Percentiles rank a stretch among this genome's conserved stretches.
phyloP scores from a whole-genome alignment of 1,139 yeast genomes.

The Suhomyces maxii region DNA sequence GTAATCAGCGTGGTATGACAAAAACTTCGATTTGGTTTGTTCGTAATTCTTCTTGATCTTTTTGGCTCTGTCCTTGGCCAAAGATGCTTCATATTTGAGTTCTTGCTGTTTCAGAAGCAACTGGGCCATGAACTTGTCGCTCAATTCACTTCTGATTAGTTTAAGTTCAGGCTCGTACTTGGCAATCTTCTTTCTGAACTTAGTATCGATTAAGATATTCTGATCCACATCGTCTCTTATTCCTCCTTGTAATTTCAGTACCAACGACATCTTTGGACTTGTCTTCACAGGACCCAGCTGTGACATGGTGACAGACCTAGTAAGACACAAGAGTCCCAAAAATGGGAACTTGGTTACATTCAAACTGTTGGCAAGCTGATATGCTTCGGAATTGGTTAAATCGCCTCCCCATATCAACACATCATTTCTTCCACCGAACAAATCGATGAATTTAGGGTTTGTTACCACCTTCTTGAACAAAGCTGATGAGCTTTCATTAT shows the following conservation, averaged over 20 bases:
- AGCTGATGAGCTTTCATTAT: conserved; percentile 59
- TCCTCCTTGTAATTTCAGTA: conserved; percentile 68
- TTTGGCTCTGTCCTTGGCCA: conserved; percentile 53
- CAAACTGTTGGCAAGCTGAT: conserved; percentile 77
- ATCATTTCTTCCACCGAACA: conserved; percentile 40
- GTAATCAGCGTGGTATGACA: conserved; percentile 51
- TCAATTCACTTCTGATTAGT: conserved; percentile 59
- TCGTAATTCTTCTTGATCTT: conserved; percentile 28
- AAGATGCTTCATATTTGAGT: conserved; percentile 68
- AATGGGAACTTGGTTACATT: conserved; percentile 79
- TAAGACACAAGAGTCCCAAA: conserved; percentile 66
- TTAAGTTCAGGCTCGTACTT: conserved; percentile 64
- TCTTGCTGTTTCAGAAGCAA: conserved; percentile 74
- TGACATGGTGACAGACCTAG: conserved; percentile 53
- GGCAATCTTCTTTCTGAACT: conserved; percentile 45
- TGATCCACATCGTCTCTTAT: conserved; percentile 36
- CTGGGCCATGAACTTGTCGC: conserved; percentile 60
- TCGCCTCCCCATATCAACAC: conserved; percentile 88
- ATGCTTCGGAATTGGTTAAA: conserved; percentile 75
- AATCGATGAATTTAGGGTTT: conserved; percentile 50
- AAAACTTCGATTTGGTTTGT: conserved; percentile 28
- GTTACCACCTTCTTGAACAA: conserved; percentile 61
- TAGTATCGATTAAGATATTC: conserved; percentile 31
- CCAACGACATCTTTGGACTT: conserved; percentile 56
- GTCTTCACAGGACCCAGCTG: conserved; percentile 58